Evolutionary conservation across 352 stramenopile species (phyloP).

Genomic region (Globisporangium alternatum): DNA sequence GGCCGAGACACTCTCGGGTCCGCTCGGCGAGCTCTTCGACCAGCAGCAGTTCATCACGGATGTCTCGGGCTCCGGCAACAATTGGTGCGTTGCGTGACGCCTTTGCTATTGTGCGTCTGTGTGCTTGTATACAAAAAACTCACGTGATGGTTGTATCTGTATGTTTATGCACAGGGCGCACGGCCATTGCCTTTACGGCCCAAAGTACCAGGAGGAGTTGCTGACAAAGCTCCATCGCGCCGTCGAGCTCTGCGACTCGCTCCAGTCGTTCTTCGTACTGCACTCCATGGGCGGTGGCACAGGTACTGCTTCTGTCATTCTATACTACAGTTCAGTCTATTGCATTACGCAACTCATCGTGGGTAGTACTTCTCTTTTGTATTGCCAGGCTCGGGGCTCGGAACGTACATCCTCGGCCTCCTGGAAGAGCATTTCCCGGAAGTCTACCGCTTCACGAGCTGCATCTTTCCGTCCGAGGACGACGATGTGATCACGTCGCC

Average conservation of each 20-base stretch:
- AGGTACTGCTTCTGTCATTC: slow-evolving; percentile 17
- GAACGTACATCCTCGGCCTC: slow-evolving; percentile 85
- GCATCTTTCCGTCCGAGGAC: slow-evolving; percentile 83
- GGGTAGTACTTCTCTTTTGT: not conserved
- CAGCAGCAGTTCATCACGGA: slow-evolving; percentile 85
- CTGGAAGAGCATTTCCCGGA: slow-evolving; percentile 85
- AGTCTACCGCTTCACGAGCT: slow-evolving; percentile 79
- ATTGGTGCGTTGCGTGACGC: slow-evolving; percentile 44
- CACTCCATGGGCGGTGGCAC: slow-evolving; percentile 92
- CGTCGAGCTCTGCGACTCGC: slow-evolving; percentile 86
- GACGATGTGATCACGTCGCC: slow-evolving; percentile 92
- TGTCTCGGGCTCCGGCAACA: slow-evolving; percentile 90
- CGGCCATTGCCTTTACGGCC: slow-evolving; percentile 85
- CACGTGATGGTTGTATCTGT: not conserved
- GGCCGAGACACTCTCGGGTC: slow-evolving; percentile 73
- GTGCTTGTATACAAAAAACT: not conserved
- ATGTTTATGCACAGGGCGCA: slow-evolving; percentile 54
- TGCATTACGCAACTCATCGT: not conserved
- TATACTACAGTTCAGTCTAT: not conserved
- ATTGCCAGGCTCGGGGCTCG: slow-evolving; percentile 77
- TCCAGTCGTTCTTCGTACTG: slow-evolving; percentile 92
- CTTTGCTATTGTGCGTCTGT: no score
- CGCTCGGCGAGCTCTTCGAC: slow-evolving; percentile 89
- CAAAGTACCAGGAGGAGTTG: slow-evolving; percentile 84
- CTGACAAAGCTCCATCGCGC: slow-evolving; percentile 65